These are phyloP conservation scores for Leishmania guyanensis DNA, from an alignment of 208 protist species.

Conservation along the genomic window DNA sequence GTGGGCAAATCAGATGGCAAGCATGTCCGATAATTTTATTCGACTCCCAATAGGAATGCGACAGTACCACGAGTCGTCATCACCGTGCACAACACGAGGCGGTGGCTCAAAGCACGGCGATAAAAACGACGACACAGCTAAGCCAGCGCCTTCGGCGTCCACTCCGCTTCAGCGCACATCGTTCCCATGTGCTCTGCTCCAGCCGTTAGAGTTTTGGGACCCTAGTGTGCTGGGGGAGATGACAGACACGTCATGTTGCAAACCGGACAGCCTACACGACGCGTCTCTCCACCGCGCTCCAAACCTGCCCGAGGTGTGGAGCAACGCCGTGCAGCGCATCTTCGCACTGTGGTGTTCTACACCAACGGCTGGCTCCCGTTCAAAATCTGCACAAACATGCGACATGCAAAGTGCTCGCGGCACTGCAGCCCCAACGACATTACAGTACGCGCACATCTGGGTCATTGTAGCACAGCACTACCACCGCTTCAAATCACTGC, in stretches of 20 bases:
- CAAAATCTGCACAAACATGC: neutral
- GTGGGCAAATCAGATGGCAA: conserved; percentile 58
- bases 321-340: conserved; percentile 23
- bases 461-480: conserved; percentile 54
- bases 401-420: neutral
- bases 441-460: conserved; percentile 21
- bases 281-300: conserved; percentile 8
- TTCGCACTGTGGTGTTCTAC: conserved; percentile 24
- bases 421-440: neutral
- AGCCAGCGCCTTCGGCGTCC: neutral
- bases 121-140: neutral
- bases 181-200: conserved; percentile 22
- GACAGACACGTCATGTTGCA: neutral
- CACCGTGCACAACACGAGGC: neutral
- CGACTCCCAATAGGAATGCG: conserved; percentile 16
- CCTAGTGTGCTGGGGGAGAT: conserved; percentile 5
- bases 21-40: conserved; percentile 36
- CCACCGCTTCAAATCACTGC: conserved; percentile 49
- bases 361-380: neutral
- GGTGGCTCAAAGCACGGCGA: neutral
- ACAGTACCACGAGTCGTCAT: neutral
- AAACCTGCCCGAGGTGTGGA: conserved; percentile 25
- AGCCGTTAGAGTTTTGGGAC: conserved; percentile 24
- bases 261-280: neutral
- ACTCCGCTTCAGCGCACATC: neutral